phyloP scores from a whole-genome alignment of 2,329 filamentous ascomycete genomes.

The Arthrobotrys sphaeroides region DNA sequence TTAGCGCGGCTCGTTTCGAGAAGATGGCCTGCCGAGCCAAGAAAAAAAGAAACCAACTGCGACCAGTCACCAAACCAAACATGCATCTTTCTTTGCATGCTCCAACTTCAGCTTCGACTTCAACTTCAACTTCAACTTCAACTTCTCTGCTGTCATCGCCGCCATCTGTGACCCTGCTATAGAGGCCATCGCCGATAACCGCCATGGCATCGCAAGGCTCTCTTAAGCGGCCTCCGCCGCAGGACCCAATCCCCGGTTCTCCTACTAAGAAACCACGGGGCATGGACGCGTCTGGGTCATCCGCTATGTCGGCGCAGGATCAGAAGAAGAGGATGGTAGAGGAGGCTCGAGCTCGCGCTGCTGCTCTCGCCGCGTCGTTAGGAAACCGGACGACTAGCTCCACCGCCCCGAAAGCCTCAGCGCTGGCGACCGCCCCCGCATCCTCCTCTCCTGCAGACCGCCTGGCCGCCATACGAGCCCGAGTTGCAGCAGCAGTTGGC shows the following conservation, averaged over 20 bases:
- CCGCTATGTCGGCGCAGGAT: slow-evolving; percentile 45
- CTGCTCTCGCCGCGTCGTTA: slow-evolving; percentile 56
- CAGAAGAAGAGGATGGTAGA: slow-evolving; percentile 58
- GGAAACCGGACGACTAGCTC: slow-evolving; percentile 10
- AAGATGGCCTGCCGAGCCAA: no score
- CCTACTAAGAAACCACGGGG: slow-evolving; percentile 45
- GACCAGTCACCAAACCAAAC: no score
- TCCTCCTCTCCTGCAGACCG: slow-evolving; percentile 70
- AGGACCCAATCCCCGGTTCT: slow-evolving; percentile 39
- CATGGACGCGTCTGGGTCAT: slow-evolving; percentile 24
- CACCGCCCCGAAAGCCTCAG: slow-evolving; percentile 20
- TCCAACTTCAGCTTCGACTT: neutral
- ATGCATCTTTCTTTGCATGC: neutral
- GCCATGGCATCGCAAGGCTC: slow-evolving; percentile 41
- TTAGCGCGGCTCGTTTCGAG: neutral
- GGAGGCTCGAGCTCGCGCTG: slow-evolving; percentile 57
- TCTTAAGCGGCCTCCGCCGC: slow-evolving; percentile 45
- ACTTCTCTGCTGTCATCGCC: neutral
- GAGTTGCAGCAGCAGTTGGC: slow-evolving; percentile 78
- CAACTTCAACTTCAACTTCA: slow-evolving; percentile 2
- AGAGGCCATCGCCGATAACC: neutral
- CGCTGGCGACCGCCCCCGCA: slow-evolving; percentile 33
- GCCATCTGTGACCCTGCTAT: no score
- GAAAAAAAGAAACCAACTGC: slow-evolving; percentile 20
- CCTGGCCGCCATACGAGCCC: slow-evolving; percentile 79